Percentiles rank a stretch among this genome's conserved stretches.
These are phyloP conservation scores for Vitis cinerea DNA, from an alignment of 164 flowering plant species.

Conservation along the genomic window DNA sequence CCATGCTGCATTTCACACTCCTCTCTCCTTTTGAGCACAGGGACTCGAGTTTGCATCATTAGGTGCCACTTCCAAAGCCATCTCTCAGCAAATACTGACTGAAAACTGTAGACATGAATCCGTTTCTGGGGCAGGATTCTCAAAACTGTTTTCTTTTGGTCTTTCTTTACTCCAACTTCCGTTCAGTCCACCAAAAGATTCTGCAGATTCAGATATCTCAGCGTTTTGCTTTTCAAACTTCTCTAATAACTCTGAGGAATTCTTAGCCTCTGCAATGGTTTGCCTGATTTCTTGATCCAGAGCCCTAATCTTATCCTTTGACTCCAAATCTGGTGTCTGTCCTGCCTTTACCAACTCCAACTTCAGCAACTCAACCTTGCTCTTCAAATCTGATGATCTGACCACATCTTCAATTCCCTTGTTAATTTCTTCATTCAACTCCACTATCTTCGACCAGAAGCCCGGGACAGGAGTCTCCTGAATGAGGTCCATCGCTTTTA, in stretches of 20 bases:
- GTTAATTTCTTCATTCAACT: conserved; percentile 44
- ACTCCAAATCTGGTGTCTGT: conserved; percentile 40
- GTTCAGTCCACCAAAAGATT: conserved; percentile 28
- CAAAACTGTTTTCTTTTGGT: conserved; percentile 19
- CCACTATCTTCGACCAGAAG: conserved; percentile 36
- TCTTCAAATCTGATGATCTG: conserved; percentile 49
- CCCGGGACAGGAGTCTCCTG: conserved; percentile 19
- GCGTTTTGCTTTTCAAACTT: conserved; percentile 49
- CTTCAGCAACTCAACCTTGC: conserved; percentile 55
- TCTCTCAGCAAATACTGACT: neutral
- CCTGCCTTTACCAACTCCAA: conserved; percentile 53
- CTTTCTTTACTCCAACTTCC: conserved; percentile 31
- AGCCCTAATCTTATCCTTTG: conserved; percentile 53
- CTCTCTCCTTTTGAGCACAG: neutral
- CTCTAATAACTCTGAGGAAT: conserved; percentile 39
- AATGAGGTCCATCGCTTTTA: conserved; percentile 17
- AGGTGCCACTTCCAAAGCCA: neutral
- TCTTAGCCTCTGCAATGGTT: conserved; percentile 46
- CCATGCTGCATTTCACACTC: conserved; percentile 47
- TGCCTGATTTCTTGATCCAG: conserved; percentile 54
- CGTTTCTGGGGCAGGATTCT: conserved; percentile 25
- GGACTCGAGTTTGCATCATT: neutral
- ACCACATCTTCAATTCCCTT: conserved; percentile 43
- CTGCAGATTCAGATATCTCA: conserved; percentile 38
- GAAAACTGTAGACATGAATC: conserved; percentile 9